phyloP scores from a whole-genome alignment of 148 eudicot genomes.

The Silene conica region DNA sequence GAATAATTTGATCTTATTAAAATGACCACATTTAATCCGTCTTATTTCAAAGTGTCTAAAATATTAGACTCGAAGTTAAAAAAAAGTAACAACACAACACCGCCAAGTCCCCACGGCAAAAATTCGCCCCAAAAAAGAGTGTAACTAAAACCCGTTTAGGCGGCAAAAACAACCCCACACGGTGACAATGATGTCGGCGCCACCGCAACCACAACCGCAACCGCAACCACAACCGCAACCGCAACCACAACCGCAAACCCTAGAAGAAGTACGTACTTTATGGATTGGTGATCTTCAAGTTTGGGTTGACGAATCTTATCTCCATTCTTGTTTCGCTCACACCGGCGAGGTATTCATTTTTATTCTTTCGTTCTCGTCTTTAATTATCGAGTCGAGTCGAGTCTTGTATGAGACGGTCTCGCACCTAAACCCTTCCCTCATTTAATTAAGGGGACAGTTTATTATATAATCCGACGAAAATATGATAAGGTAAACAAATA shows the following conservation, averaged over 20 bases:
- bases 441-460: too few species aligned
- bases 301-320: conserved; percentile 85
- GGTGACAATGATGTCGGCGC: conserved; percentile 22
- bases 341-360: conserved; percentile 51
- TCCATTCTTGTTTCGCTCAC: conserved; percentile 62
- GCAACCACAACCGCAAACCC: conserved; percentile 71
- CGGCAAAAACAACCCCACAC: neutral
- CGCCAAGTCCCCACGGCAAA: neutral
- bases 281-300: conserved; percentile 97
- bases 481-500: too few species aligned
- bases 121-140: neutral
- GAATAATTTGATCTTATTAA: too few species aligned
- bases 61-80: too few species aligned
- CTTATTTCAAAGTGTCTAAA: too few species aligned
- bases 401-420: neutral
- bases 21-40: too few species aligned
- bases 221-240: conserved; percentile 47
- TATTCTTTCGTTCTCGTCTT: neutral
- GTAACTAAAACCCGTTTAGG: too few species aligned
- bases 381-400: neutral
- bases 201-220: conserved; percentile 13
- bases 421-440: too few species aligned
- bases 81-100: too few species aligned
- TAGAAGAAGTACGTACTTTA: conserved; percentile 88
- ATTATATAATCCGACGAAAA: too few species aligned